Percentiles rank a stretch among this genome's conserved stretches.
phyloP scores from a whole-genome alignment of 2,329 filamentous ascomycete species.

The Neopestalotiopsis sp. region DNA sequence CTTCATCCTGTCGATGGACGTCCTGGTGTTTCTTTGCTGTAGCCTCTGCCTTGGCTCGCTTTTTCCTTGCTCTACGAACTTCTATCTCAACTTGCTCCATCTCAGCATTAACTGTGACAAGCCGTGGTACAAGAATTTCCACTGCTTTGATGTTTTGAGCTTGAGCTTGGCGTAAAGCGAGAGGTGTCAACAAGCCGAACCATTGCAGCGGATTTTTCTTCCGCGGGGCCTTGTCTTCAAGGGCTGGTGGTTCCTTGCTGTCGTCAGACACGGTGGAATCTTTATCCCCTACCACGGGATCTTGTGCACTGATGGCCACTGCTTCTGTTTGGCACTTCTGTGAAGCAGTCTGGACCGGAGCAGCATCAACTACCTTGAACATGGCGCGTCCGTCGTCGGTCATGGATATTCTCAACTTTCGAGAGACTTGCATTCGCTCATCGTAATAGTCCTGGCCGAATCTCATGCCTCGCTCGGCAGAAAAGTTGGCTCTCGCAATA shows the following conservation, averaged over 20 bases:
- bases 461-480: constrained; percentile 63
- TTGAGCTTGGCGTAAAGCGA: constrained; percentile 63
- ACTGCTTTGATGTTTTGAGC: constrained; percentile 59
- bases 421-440: constrained; percentile 70
- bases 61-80: constrained; percentile 66
- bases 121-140: constrained; percentile 59
- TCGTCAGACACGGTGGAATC: constrained; percentile 22
- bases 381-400: not conserved
- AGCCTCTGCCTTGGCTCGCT: constrained; percentile 52
- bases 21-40: constrained; percentile 34
- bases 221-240: constrained; percentile 20
- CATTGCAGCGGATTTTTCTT: constrained; percentile 60
- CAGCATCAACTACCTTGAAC: not conserved
- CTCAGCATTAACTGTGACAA: constrained; percentile 62
- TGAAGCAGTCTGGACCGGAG: not conserved
- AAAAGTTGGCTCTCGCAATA: constrained; percentile 78
- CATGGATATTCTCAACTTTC: constrained; percentile 44
- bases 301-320: too few species aligned
- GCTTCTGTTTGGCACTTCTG: not conserved
- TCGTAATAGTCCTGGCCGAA: constrained; percentile 77
- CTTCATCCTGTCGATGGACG: constrained; percentile 10
- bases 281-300: constrained; percentile 4
- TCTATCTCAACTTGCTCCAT: constrained; percentile 72
- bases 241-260: constrained; percentile 16
- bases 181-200: constrained; percentile 61